These are phyloP conservation scores for Globisporangium canariense DNA, from an alignment of 352 stramenopile species.

Conservation along the genomic window DNA sequence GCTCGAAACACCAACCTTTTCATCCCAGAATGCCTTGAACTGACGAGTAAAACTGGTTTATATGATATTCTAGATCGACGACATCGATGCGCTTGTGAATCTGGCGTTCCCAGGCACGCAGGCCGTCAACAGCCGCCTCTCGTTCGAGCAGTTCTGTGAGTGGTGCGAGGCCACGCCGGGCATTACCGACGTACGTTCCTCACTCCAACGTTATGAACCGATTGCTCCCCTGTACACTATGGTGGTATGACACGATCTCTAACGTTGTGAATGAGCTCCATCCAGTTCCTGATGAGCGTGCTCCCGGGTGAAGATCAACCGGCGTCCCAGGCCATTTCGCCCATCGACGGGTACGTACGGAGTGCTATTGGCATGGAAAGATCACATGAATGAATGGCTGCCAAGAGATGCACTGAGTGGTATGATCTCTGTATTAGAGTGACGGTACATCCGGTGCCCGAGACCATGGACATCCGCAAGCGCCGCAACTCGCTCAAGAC, in stretches of 20 bases:
- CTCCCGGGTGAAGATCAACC: slow-evolving; percentile 58
- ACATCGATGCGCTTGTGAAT: slow-evolving; percentile 84
- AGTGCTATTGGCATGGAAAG: not conserved
- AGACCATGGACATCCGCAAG: slow-evolving; percentile 19
- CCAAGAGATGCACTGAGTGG: not conserved
- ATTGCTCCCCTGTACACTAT: not conserved
- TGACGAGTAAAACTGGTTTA: not conserved
- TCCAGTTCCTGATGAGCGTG: slow-evolving; percentile 77
- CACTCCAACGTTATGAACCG: not conserved
- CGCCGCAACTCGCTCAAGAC: slow-evolving; percentile 51
- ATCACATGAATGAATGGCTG: not conserved
- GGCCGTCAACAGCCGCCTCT: slow-evolving; percentile 56
- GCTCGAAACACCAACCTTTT: too few species aligned
- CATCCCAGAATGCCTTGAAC: too few species aligned
- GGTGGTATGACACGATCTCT: not conserved
- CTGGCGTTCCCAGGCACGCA: slow-evolving; percentile 52
- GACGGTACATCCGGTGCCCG: slow-evolving; percentile 4
- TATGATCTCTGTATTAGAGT: slow-evolving; percentile 8
- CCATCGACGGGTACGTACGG: slow-evolving; percentile 40
- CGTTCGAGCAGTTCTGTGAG: slow-evolving; percentile 83
- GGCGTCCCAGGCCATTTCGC: slow-evolving; percentile 20
- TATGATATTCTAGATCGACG: slow-evolving; percentile 33
- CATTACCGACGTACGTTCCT: slow-evolving; percentile 55
- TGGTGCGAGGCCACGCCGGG: slow-evolving; percentile 83
- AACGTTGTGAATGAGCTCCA: not conserved